phyloP scores from a whole-genome alignment of 2,329 filamentous ascomycete genomes.

The Epicoccum sorghinum region DNA sequence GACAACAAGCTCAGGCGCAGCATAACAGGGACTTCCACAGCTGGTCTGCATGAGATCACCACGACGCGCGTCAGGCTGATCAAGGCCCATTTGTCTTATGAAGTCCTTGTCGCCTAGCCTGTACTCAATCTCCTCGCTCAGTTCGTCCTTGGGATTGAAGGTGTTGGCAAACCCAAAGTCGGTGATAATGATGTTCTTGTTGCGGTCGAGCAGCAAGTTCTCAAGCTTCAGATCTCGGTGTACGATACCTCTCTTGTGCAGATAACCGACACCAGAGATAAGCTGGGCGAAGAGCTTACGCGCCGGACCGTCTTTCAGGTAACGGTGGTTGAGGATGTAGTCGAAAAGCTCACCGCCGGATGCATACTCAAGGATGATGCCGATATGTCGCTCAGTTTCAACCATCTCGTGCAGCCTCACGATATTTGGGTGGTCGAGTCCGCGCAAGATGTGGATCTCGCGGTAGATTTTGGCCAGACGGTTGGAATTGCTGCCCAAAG shows the following conservation, averaged over 20 bases:
- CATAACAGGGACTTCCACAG: constrained; percentile 97
- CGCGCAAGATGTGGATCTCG: constrained; percentile 88
- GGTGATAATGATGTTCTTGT: constrained; percentile 99
- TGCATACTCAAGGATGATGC: constrained; percentile 97
- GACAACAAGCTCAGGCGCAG: constrained; percentile 93
- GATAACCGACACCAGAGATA: constrained; percentile 93
- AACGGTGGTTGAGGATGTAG: constrained; percentile 95
- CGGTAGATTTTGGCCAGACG: constrained; percentile 96
- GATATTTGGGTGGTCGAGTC: constrained; percentile 93
- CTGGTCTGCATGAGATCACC: constrained; percentile 99
- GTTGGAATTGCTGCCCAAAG: constrained; percentile 83
- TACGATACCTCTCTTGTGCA: constrained; percentile 98
- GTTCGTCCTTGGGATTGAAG: constrained; percentile 86
- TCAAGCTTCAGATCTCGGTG: constrained; percentile 96
- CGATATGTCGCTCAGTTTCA: constrained; percentile 94
- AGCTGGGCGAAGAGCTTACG: constrained; percentile 92
- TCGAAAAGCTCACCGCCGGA: constrained; percentile 98
- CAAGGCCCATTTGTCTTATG: constrained; percentile 84
- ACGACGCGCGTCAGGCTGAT: constrained; percentile 76
- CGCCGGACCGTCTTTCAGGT: constrained; percentile 91
- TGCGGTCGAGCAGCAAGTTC: constrained; percentile 91
- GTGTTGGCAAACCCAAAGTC: constrained; percentile 99
- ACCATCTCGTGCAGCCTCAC: constrained; percentile 98
- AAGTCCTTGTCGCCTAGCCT: constrained; percentile 86
- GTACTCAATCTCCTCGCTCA: constrained; percentile 88